Evolutionary conservation across 371 early-diverging fungal species (phyloP).

Genomic region (Rhizopus arrhizus): DNA sequence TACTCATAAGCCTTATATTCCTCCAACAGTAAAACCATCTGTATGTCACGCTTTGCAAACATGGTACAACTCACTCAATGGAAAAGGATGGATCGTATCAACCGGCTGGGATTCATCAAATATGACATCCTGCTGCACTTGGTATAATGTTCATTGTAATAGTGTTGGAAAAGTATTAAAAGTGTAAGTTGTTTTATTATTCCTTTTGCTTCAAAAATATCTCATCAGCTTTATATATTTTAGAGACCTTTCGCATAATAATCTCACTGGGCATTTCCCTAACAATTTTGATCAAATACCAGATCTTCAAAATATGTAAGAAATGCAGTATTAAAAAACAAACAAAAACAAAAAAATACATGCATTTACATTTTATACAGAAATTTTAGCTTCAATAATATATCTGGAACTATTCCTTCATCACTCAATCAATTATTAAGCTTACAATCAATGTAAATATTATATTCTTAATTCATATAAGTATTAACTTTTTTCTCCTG

Average conservation of each 20-base stretch:
- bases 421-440: slow-evolving; percentile 32
- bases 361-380: slow-evolving; percentile 18
- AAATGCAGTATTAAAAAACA: not conserved
- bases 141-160: slow-evolving; percentile 46
- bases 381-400: slow-evolving; percentile 54
- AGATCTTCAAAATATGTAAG: slow-evolving; percentile 49
- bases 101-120: slow-evolving; percentile 47
- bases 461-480: not conserved
- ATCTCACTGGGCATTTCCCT: slow-evolving; percentile 52
- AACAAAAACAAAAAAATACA: not conserved
- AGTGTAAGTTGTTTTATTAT: slow-evolving; percentile 31
- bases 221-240: slow-evolving; percentile 1
- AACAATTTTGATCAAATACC: slow-evolving; percentile 43
- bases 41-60: slow-evolving; percentile 41
- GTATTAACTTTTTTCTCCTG: not conserved
- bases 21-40: slow-evolving; percentile 12
- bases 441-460: slow-evolving; percentile 31
- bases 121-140: slow-evolving; percentile 49
- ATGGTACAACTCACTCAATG: slow-evolving; percentile 36
- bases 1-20: not conserved
- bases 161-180: slow-evolving; percentile 36
- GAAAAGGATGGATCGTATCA: slow-evolving; percentile 37
- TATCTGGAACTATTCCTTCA: slow-evolving; percentile 48
- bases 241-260: slow-evolving; percentile 51
- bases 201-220: not conserved